Base-by-base conservation (phyloP, 169 alveolate species). In the Plasmodium fragile region DNA sequence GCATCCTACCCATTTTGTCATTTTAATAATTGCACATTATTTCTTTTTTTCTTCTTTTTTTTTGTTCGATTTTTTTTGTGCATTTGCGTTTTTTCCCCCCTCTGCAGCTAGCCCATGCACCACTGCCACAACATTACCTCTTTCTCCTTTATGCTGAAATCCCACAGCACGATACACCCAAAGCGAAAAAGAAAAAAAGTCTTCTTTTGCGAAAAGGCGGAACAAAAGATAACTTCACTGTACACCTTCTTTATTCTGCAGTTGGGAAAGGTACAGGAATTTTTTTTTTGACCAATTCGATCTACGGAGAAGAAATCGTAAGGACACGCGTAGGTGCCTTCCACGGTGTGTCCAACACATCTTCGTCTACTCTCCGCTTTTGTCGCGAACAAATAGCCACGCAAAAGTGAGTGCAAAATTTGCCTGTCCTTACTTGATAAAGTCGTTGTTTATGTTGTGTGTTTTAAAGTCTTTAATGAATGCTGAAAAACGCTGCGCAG, bases 131-230 rank as follows among this genome's bases (percentile, higher is more conserved):
- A n/a, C 75, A 5, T 92, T 91, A 95, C 97, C 81, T 94, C 92
- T 65, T 92, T 94, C 34, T 95, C 96, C 59, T 94, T 94, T 70
- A 73, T 52, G 91, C 59, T 83, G 80, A 94, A 81, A 72, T 95
- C 97, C 97, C 97, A 95, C 6, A 94, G 92, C 25, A 95, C 97
- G n/a, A 94, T 75, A 52, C 97, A 95, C 82, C 97, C 97, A 82
- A 92, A 95, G 22, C 95, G 80, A 52, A 95, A 95, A 81, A 95
- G 81, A 82, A 95, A 95, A 82, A 91, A 93, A 22, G 83, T 95
- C 28, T 93, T 95, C 45, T 81, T 90, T 32, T 77, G 81, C 10
- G 70, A 45, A 90, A 95, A 95, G 70, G 95, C 93, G 3, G 84
- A 81, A 71, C 97, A 95, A 28, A 93, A 95, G 70, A 95, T 81